phyloP scores from a whole-genome alignment of 2,329 filamentous ascomycete species.

The Aureobasidium sp. region DNA sequence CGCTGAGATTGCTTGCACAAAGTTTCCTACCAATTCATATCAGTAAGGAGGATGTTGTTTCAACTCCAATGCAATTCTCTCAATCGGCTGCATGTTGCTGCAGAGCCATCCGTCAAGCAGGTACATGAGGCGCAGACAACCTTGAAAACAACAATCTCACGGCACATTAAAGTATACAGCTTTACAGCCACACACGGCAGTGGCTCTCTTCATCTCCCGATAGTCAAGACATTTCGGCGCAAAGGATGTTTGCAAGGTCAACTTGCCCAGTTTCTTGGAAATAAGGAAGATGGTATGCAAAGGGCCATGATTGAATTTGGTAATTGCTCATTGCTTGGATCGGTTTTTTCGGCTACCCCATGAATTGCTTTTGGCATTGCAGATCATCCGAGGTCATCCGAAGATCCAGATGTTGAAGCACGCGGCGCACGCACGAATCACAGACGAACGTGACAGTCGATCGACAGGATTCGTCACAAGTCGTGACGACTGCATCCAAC shows the following conservation, averaged over 20 bases:
- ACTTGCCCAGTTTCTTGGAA: background rate
- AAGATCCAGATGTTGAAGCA: background rate
- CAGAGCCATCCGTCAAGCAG: background rate
- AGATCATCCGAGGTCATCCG: slow-evolving; percentile 2
- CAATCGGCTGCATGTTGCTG: background rate
- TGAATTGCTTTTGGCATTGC: slow-evolving; percentile 2
- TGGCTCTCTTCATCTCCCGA: background rate
- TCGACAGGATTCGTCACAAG: background rate
- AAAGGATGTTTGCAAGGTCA: background rate
- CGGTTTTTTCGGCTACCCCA: background rate
- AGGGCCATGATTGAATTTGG: background rate
- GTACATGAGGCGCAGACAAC: background rate
- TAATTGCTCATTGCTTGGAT: background rate
- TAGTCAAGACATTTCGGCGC: background rate
- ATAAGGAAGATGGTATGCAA: background rate
- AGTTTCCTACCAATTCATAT: too few relatives aligned
- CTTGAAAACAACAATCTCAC: background rate
- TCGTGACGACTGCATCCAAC: background rate
- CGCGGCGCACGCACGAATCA: background rate
- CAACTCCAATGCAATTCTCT: background rate
- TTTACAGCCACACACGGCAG: background rate
- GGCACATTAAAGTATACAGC: too few relatives aligned
- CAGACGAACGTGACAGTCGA: background rate
- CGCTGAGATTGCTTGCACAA: too few relatives aligned
- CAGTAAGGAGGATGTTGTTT: too few relatives aligned